phyloP scores from a whole-genome alignment of 179 eudicot genomes.

The Drosera spatulata region DNA sequence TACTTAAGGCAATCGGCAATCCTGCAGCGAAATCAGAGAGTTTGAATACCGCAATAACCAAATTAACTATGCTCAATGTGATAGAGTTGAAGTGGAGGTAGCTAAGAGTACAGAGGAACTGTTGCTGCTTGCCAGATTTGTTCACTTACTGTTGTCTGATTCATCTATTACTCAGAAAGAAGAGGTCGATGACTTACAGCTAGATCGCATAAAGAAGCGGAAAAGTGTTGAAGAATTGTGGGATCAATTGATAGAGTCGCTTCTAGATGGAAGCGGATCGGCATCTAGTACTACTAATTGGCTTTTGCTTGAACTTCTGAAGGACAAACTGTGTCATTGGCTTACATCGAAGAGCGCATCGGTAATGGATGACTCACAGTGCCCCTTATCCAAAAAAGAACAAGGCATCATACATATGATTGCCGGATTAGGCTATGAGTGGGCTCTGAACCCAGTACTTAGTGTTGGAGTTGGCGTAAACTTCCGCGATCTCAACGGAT shows the following conservation, averaged over 20 bases:
- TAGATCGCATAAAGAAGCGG: conserved; percentile 20
- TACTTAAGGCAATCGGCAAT: conserved; percentile 63
- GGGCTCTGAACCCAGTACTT: conserved; percentile 80
- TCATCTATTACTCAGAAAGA: conserved; percentile 21
- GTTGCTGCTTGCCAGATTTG: conserved; percentile 64
- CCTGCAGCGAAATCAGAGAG: conserved; percentile 86
- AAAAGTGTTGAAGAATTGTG: conserved; percentile 42
- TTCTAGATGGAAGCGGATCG: conserved; percentile 42
- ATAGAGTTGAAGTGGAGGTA: conserved; percentile 26
- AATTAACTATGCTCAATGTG: conserved; percentile 16
- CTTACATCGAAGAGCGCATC: conserved; percentile 30
- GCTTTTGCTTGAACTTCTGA: conserved; percentile 73
- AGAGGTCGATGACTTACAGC: conserved; percentile 23
- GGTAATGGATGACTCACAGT: conserved; percentile 13
- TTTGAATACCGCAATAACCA: conserved; percentile 63
- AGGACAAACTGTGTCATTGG: conserved; percentile 76
- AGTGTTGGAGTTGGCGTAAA: conserved; percentile 61
- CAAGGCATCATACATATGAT: conserved; percentile 86
- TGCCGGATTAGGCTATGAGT: conserved; percentile 84
- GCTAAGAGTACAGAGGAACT: conserved; percentile 53
- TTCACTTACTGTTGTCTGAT: conserved; percentile 51
- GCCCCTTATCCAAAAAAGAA: conserved; percentile 71
- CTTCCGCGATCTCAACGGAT: conserved; percentile 86
- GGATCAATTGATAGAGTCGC: conserved; percentile 50
- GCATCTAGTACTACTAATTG: conserved; percentile 47